Base-by-base conservation (phyloP, 2,329 filamentous ascomycete species). In the Curvularia sp. region DNA sequence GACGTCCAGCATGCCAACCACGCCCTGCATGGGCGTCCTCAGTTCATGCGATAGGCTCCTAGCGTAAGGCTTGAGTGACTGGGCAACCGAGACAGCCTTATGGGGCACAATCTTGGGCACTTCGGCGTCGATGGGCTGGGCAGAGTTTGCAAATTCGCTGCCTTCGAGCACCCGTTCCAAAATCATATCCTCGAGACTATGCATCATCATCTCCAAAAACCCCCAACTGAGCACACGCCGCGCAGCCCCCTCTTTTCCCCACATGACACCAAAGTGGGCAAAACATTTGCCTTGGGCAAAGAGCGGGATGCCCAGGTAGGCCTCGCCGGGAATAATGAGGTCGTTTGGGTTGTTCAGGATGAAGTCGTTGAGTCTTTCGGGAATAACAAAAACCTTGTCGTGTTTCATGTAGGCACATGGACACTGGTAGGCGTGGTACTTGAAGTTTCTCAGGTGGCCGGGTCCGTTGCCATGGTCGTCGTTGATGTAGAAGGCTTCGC, bases 1-100 rank as follows among this genome's bases (percentile, higher is more conserved):
- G 59, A 91, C 87, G 76, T 91, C 89, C 42, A 91, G 78, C 88
- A 91, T 91, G 6, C 89, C 89, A 13, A 91, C 87, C 6, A 91
- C 87, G 41, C 89, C 89, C 74, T 91, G 89, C 88, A 91, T 90
- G 1, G 89, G 89, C 3, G 89, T 91, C 60, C 89, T 81, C 46
- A 91, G 74, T 70, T 91, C 89, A 65, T 91, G 89, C 0, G 89
- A 91, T 30, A 91, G 76, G 68, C 86, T 90, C 61, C 87, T 83
- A n/a, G 89, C 89, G 70, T 89, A 91, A 0, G 89, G 88, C 68
- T 89, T 88, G 18, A 91, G 78, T 2, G 87, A 89, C 60, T 90
- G 87, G 2, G 86, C 82, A 5, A 83, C 81, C 5, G 86, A 83
- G 23, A 87, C 79, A 21, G 83, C 81, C 53, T 84, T 81, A 55